Evolutionary conservation across 352 stramenopile species (phyloP).

Genomic region (Phytopythium litorale): DNA sequence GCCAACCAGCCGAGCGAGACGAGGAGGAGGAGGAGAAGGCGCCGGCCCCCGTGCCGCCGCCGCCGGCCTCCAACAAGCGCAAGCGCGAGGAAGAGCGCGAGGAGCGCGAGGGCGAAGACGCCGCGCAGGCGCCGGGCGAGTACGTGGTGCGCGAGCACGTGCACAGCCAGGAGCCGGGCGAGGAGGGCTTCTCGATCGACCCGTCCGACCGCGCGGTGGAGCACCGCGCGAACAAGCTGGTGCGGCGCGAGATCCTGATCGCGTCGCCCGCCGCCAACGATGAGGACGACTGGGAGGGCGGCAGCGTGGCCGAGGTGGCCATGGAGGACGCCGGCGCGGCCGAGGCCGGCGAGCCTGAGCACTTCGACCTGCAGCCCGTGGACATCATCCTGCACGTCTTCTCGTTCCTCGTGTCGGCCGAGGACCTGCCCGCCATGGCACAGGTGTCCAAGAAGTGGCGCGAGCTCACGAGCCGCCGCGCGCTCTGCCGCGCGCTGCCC

Average conservation of each 20-base stretch:
- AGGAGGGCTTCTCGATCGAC: conserved; percentile 85
- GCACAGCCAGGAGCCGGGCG: conserved; percentile 71
- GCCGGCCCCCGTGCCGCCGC: conserved; percentile 10
- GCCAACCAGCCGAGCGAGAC: conserved; percentile 1
- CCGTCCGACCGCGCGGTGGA: conserved; percentile 80
- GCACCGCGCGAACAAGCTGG: conserved; percentile 78
- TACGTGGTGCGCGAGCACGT: conserved; percentile 70
- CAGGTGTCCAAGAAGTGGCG: conserved; percentile 80
- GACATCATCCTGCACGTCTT: conserved; percentile 89
- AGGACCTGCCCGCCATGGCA: conserved; percentile 67
- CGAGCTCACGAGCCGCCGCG: conserved; percentile 65
- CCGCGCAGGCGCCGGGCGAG: conserved; percentile 14
- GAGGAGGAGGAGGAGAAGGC: conserved; percentile 6
- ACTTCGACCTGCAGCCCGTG: conserved; percentile 83
- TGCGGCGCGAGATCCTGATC: conserved; percentile 83
- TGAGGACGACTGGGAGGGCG: conserved; percentile 69
- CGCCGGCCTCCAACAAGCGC: conserved; percentile 18
- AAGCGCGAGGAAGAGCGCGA: conserved; percentile 23
- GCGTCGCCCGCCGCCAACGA: conserved; percentile 72
- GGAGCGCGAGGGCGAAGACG: neutral
- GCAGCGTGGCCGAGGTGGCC: conserved; percentile 22
- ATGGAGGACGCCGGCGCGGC: conserved; percentile 29
- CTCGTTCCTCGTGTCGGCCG: conserved; percentile 73
- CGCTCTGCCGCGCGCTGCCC: conserved; percentile 63
- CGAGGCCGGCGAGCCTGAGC: conserved; percentile 42